Conservation (phyloP, 2,329 filamentous ascomycete genomes). For the Fusarium cyanostomum region DNA sequence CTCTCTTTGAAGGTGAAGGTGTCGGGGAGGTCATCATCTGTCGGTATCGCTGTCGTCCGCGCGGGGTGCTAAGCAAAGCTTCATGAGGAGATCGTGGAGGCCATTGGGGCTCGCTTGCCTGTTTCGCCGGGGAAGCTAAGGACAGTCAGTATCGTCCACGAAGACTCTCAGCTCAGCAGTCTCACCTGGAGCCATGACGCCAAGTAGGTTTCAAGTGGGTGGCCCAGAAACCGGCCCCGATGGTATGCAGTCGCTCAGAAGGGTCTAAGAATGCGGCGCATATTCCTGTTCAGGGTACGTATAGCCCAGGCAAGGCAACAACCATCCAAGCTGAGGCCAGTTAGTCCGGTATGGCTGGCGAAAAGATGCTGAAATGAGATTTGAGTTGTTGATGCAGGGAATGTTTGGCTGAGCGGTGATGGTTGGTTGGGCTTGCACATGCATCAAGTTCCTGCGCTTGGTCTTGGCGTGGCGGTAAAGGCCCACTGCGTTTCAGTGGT, state of each 20-base stretch:
- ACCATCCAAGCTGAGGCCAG: slow-evolving; percentile 35
- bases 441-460: not conserved
- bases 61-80: slow-evolving; percentile 73
- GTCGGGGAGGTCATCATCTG: slow-evolving; percentile 74
- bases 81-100: slow-evolving; percentile 74
- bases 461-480: slow-evolving; percentile 8
- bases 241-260: slow-evolving; percentile 28
- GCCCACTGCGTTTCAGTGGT: slow-evolving; percentile 16
- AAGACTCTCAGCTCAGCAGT: not conserved
- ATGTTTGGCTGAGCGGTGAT: slow-evolving; percentile 19
- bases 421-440: slow-evolving; percentile 19
- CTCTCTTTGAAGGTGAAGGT: slow-evolving; percentile 64
- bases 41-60: slow-evolving; percentile 79
- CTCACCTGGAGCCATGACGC: slow-evolving; percentile 44
- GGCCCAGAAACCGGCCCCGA: slow-evolving; percentile 26
- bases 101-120: slow-evolving; percentile 65
- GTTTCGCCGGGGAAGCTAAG: slow-evolving; percentile 48
- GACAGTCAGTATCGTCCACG: slow-evolving; percentile 22
- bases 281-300: slow-evolving; percentile 31
- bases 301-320: slow-evolving; percentile 19
- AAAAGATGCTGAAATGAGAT: slow-evolving; percentile 22
- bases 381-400: slow-evolving; percentile 33
- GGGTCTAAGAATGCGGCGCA: slow-evolving; percentile 28
- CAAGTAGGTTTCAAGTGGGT: slow-evolving; percentile 12
- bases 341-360: not conserved